Evolutionary conservation across 257 asterid species (phyloP), one percentile per base, ranked within the genome.

Genomic region (Solanum pimpinellifolium): DNA sequence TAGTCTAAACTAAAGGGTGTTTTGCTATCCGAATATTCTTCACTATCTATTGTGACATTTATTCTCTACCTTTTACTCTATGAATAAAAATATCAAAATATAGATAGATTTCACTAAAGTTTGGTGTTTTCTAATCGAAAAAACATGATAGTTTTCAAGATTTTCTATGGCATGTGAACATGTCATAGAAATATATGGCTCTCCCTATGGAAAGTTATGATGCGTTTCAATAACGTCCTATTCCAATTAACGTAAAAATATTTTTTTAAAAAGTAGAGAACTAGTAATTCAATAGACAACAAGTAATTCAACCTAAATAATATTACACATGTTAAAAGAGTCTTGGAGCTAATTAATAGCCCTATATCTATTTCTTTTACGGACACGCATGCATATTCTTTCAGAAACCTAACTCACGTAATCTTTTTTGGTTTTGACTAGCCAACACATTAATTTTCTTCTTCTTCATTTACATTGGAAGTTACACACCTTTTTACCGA

Each of bases 221-320:
- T 9, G 11, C n/a, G n/a, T 56, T 7, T 56, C 65, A 7, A 60
- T 60, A 21, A 60, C 12, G 21, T 68, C 11, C 37, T 13, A 68
- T 21, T n/a, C 35, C 4, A 27, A 27, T 27, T 27, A 1, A 14
- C 1, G 9, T 27, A 27, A 68, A 27, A 27, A 9, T 12, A 14
- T 31, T 31, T 31, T 8, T 2, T 15, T 2, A 9, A 4, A 33
- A 72, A 6, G 5, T 11, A 9, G 3, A 5, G 9, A 3, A 21
- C 0, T 1, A 37, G 5, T 35, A 3, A 37, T 37, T 11, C 3
- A 18, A 7, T 9, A 9, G 1, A 5, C 4, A 3, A 11, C 0
- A 0, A 37, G 5, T 35, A 3, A 37, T 37, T 11, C 3, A 4
- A 37, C 2, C 10, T 0, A 10, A 41, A 74, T 4, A 37, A 74